phyloP scores from a whole-genome alignment of 1,139 yeast genomes.

The Torulaspora pretoriensis region DNA sequence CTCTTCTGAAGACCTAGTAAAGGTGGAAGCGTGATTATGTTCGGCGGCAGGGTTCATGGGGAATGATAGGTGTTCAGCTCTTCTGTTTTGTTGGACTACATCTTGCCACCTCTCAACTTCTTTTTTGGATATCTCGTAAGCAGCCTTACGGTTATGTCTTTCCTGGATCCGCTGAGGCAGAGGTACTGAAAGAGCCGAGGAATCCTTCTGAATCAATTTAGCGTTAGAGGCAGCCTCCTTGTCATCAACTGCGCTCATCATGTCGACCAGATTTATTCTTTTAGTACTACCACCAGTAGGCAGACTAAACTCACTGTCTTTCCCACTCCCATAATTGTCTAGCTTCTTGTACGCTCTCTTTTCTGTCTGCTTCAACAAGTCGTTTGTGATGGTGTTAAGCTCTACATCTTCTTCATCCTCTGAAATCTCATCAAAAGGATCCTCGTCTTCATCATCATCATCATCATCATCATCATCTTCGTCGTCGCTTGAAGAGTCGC shows the following conservation, averaged over 20 bases:
- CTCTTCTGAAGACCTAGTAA: constrained; percentile 46
- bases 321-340: constrained; percentile 40
- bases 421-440: constrained; percentile 38
- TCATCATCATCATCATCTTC: constrained; percentile 30
- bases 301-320: constrained; percentile 68
- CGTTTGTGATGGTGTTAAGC: constrained; percentile 36
- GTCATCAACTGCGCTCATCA: constrained; percentile 62
- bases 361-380: constrained; percentile 34
- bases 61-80: constrained; percentile 79
- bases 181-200: constrained; percentile 63
- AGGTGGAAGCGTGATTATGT: constrained; percentile 50
- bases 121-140: constrained; percentile 80
- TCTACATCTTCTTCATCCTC: constrained; percentile 40
- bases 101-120: constrained; percentile 90
- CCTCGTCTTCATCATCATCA: constrained; percentile 32
- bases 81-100: constrained; percentile 69
- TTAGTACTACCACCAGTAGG: constrained; percentile 47
- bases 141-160: constrained; percentile 83
- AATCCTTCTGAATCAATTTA: constrained; percentile 46
- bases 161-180: constrained; percentile 81
- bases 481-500: constrained; percentile 28
- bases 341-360: constrained; percentile 47
- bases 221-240: constrained; percentile 46
- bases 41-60: constrained; percentile 43
- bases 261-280: constrained; percentile 65